Evolutionary conservation across 371 early-diverging fungal species (phyloP).

Genomic region (Syncephalastrum contaminatum): DNA sequence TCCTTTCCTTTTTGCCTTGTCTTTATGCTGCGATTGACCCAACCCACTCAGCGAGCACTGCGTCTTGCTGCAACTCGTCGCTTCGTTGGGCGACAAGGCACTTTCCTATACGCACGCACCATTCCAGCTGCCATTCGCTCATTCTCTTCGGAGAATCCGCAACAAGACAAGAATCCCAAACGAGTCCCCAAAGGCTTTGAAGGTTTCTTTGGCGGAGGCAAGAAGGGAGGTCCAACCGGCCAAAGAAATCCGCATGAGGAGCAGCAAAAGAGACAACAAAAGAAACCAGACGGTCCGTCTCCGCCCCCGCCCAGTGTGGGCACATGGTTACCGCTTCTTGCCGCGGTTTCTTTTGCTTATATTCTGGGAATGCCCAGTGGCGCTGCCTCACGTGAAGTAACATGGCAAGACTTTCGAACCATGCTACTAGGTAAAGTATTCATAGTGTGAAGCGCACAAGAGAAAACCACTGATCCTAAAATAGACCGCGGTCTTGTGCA

Average conservation of each 20-base stretch:
- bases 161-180: too few relatives aligned
- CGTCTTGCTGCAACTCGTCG: too few relatives aligned
- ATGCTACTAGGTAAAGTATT: slow-evolving; percentile 69
- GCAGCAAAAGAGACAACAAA: slow-evolving; percentile 1
- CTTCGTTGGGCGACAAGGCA: too few relatives aligned
- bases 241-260: slow-evolving; percentile 21
- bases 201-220: slow-evolving; percentile 30
- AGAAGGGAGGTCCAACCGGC: slow-evolving; percentile 10
- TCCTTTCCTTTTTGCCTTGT: too few relatives aligned
- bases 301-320: slow-evolving; percentile 32
- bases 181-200: slow-evolving; percentile 45
- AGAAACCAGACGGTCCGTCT: slow-evolving; percentile 7
- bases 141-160: too few relatives aligned
- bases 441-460: too few relatives aligned
- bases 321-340: slow-evolving; percentile 50
- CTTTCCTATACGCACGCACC: too few relatives aligned
- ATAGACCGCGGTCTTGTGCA: slow-evolving; percentile 89
- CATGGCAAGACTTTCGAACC: slow-evolving; percentile 92
- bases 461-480: background rate
- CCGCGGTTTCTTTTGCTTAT: slow-evolving; percentile 52
- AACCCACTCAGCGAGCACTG: too few relatives aligned
- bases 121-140: too few relatives aligned
- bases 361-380: slow-evolving; percentile 45
- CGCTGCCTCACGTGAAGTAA: slow-evolving; percentile 63
- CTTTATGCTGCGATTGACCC: too few relatives aligned